Evolutionary conservation across 2,329 filamentous ascomycete species (phyloP).

Genomic region (Thelonectria discophora): DNA sequence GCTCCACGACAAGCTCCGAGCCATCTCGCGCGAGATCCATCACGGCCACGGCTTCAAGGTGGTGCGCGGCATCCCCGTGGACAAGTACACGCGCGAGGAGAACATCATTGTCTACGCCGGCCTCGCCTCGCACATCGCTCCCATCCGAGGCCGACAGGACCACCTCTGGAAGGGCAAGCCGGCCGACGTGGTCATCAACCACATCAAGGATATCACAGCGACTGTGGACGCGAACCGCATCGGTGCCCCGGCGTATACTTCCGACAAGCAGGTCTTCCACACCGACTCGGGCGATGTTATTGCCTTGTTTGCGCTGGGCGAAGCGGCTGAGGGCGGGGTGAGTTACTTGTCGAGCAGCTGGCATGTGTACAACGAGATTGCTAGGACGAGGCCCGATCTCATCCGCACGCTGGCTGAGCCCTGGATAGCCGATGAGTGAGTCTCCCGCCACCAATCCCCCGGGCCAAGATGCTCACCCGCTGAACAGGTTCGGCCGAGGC

Average conservation of each 20-base stretch:
- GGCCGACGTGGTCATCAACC: constrained; percentile 52
- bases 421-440: constrained; percentile 57
- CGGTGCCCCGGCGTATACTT: constrained; percentile 66
- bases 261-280: constrained; percentile 67
- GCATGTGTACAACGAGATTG: constrained; percentile 70
- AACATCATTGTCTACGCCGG: constrained; percentile 68
- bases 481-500: constrained; percentile 59
- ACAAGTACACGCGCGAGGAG: constrained; percentile 61
- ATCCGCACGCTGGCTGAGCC: constrained; percentile 63
- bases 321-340: constrained; percentile 62
- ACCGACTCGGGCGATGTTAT: constrained; percentile 61
- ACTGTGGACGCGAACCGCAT: constrained; percentile 50
- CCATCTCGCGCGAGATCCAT: constrained; percentile 63
- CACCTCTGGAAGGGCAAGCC: constrained; percentile 53
- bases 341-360: constrained; percentile 67
- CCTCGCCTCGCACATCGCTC: constrained; percentile 64
- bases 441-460: not conserved
- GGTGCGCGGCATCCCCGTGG: constrained; percentile 63
- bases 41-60: constrained; percentile 67
- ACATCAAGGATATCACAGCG: constrained; percentile 37
- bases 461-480: not conserved
- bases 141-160: constrained; percentile 62
- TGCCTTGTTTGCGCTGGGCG: constrained; percentile 64
- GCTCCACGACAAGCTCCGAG: constrained; percentile 53
- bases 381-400: constrained; percentile 65